Percentiles rank a stretch among this genome's conserved stretches.
phyloP scores from a whole-genome alignment of 345 rosid species.

The Passiflora organensis region DNA sequence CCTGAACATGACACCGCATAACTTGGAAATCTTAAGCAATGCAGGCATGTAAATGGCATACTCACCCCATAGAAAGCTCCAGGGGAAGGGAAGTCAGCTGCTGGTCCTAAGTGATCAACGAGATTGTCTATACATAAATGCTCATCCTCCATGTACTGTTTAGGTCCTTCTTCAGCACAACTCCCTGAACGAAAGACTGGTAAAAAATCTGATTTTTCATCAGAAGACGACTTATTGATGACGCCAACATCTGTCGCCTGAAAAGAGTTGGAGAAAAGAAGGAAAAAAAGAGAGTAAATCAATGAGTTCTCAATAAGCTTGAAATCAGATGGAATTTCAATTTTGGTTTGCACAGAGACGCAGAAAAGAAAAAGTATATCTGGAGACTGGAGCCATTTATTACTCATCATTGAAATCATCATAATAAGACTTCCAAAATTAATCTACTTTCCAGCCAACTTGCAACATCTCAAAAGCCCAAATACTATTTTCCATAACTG shows the following conservation, averaged over 20 bases:
- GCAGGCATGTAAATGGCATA: neutral
- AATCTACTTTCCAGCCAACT: neutral
- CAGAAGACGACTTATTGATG: constrained; percentile 44
- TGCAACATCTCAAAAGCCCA: neutral
- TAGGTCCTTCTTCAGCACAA: constrained; percentile 88
- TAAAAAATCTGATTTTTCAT: constrained; percentile 44
- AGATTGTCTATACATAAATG: constrained; percentile 87
- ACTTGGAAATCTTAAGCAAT: too few relatives aligned
- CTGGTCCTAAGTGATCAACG: constrained; percentile 44
- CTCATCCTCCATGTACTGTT: constrained; percentile 92
- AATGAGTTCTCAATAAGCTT: neutral
- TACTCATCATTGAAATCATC: neutral
- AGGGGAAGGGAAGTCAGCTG: constrained; percentile 46
- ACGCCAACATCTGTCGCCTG: constrained; percentile 66
- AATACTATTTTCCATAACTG: too few relatives aligned
- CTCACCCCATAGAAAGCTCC: constrained; percentile 97
- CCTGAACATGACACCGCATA: constrained; percentile 3
- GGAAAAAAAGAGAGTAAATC: neutral
- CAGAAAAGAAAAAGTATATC: neutral
- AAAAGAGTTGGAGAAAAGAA: constrained; percentile 12
- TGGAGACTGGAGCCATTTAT: neutral
- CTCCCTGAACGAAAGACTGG: constrained; percentile 84
- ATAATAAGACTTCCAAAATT: neutral
- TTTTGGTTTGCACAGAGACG: neutral
- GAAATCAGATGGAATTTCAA: too few relatives aligned